These are phyloP conservation scores for Xylaria sp. DNA, from an alignment of 2,329 filamentous ascomycete species.

Conservation along the genomic window DNA sequence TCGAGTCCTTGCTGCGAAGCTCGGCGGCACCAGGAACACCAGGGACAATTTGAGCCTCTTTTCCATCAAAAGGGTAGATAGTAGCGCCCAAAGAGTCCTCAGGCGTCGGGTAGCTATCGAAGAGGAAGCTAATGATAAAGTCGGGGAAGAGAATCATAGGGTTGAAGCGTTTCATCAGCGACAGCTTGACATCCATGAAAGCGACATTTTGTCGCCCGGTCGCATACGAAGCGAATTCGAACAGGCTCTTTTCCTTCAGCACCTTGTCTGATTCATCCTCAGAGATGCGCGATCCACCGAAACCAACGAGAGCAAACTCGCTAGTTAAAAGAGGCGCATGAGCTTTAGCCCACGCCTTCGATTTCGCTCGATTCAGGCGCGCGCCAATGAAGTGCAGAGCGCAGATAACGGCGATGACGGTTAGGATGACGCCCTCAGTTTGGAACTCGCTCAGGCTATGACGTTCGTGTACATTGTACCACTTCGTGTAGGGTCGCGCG, in stretches of 20 bases:
- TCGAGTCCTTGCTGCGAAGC: constrained; percentile 60
- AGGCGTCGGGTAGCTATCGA: constrained; percentile 74
- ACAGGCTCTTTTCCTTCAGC: constrained; percentile 84
- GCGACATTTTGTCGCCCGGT: constrained; percentile 92
- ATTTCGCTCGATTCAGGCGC: constrained; percentile 78
- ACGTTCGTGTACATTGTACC: constrained; percentile 97
- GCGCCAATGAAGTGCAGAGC: constrained; percentile 82
- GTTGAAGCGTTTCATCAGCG: constrained; percentile 85
- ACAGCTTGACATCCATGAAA: constrained; percentile 85
- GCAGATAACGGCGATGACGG: constrained; percentile 75
- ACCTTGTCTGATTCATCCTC: constrained; percentile 60
- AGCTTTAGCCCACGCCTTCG: constrained; percentile 78
- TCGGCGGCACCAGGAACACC: constrained; percentile 64
- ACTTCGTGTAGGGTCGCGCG: constrained; percentile 79
- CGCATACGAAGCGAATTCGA: constrained; percentile 86
- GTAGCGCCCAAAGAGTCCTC: constrained; percentile 76
- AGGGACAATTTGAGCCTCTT: constrained; percentile 79
- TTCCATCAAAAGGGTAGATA: constrained; percentile 89
- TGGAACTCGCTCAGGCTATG: constrained; percentile 83
- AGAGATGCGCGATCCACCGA: constrained; percentile 61
- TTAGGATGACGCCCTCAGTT: constrained; percentile 81
- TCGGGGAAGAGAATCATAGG: constrained; percentile 69
- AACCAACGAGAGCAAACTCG: constrained; percentile 90
- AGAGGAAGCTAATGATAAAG: constrained; percentile 72
- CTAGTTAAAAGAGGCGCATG: constrained; percentile 73